Evolutionary conservation across 1,284 basidiomycete species (phyloP), one percentile per base, ranked within the genome.

Genomic region (Trametes polyzona): DNA sequence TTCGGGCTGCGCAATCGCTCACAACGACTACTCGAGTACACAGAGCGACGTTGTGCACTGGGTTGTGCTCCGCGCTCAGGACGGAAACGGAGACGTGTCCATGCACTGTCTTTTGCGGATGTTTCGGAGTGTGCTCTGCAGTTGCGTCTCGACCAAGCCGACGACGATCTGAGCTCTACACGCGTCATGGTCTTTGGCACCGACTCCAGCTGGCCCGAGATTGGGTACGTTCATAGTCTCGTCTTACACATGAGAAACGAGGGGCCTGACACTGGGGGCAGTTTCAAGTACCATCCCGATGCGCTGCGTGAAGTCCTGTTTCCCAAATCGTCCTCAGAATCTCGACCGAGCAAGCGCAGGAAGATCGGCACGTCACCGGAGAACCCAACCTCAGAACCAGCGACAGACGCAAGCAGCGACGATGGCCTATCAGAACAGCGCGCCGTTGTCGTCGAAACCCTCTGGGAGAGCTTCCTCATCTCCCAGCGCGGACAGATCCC

Each of bases 1-100:
- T 75, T 80, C n/a, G 83, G 86, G 24, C 67, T 79, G 11, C 80
- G 82, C 1, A 89, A 84, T 57, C 84, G 88, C 35, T 69, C 80
- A 4, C 88, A 90, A 65, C 78, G 88, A 1, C 69, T 91, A 17
- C 69, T 76, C 2, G 88, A 90, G 69, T 90, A 89, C 61, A 77
- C 78, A 0, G 80, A 84, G 59, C 79, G 86, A 17, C 78, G 91
- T 4, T 71, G 70, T 11, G 78, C 78, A 12, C 73, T 89, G 16
- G 82, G 80, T 0, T 73, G 67, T 35, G 49, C 68, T 0, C 59
- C 70, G 17, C 58, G 67, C 10, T 40, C 41, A 4, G 58, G 67
- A 12, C 63, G 73, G 69, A 55, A 67, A 71, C 66, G 68, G 32
- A 56, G 63, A 10, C 62, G 24, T 16, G 73, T 76, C 71, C 73